Conservation (phyloP, 768 basidiomycete species). For the Xerocomellus amylosporus region DNA sequence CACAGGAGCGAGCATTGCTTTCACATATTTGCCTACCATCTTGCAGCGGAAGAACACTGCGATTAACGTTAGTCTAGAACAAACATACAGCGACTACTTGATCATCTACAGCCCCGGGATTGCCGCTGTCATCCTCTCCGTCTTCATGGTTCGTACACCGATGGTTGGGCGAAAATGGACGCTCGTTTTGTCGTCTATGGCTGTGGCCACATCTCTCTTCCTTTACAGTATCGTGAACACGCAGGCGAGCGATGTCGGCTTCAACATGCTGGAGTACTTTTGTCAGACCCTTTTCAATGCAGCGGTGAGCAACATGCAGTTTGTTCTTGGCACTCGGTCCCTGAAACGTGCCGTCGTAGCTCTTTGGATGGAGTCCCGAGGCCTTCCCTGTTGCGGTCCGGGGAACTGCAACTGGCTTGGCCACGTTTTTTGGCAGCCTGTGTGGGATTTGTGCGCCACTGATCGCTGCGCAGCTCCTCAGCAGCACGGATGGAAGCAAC, state of each 20-base stretch:
- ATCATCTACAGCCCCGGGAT: conserved; percentile 8
- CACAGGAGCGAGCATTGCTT: conserved; percentile 3
- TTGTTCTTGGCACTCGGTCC: neutral
- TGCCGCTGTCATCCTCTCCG: neutral
- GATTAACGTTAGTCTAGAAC: conserved; percentile 1
- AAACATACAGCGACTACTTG: conserved; percentile 14
- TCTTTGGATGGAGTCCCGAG: conserved; percentile 18
- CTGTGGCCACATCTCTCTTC: conserved; percentile 4
- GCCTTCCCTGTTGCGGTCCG: conserved; percentile 14
- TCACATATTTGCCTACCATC: conserved; percentile 8
- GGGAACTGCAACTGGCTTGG: conserved; percentile 12
- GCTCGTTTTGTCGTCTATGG: conserved; percentile 13
- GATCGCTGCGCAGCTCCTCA: conserved; percentile 5
- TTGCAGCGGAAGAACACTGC: conserved; percentile 13
- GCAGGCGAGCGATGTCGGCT: conserved; percentile 9
- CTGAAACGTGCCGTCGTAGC: conserved; percentile 1
- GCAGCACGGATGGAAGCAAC: neutral
- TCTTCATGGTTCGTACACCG: conserved; percentile 14
- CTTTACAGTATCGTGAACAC: conserved; percentile 11
- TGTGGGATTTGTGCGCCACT: neutral
- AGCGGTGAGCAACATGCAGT: neutral
- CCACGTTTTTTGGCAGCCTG: conserved; percentile 2
- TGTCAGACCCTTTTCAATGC: conserved; percentile 10
- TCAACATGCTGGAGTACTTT: conserved; percentile 10
- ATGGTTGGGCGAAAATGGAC: conserved; percentile 18